Evolutionary conservation across 371 early-diverging fungal genomes (phyloP).

Genomic region (Apophysomyces trapeziformis): DNA sequence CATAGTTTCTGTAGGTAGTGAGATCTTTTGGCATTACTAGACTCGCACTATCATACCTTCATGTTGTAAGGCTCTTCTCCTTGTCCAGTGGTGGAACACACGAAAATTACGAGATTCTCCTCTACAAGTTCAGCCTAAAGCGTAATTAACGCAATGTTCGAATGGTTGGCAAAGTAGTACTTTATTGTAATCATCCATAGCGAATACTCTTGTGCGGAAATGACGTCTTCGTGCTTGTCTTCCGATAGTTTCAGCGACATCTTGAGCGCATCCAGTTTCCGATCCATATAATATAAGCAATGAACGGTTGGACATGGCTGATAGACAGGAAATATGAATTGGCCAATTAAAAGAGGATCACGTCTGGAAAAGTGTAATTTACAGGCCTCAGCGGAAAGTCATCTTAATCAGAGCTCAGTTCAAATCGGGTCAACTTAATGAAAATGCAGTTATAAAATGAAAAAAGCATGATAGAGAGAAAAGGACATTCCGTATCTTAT

Average conservation of each 20-base stretch:
- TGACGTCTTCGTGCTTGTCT: slow-evolving; percentile 81
- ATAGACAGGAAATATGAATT: not conserved
- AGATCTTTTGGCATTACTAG: not conserved
- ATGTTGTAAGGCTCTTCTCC: slow-evolving; percentile 93
- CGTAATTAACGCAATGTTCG: slow-evolving; percentile 9
- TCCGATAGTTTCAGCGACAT: slow-evolving; percentile 77
- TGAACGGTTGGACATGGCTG: slow-evolving; percentile 19
- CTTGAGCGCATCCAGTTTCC: slow-evolving; percentile 86
- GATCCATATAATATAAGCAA: slow-evolving; percentile 82
- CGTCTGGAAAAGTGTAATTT: too few relatives aligned
- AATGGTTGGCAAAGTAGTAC: slow-evolving; percentile 35
- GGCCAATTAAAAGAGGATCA: too few relatives aligned
- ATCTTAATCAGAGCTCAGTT: too few relatives aligned
- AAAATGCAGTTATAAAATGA: too few relatives aligned
- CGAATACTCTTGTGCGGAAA: slow-evolving; percentile 60
- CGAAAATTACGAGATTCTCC: slow-evolving; percentile 81
- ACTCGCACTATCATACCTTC: slow-evolving; percentile 60
- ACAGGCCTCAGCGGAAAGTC: too few relatives aligned
- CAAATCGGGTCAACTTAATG: too few relatives aligned
- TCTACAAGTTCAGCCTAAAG: slow-evolving; percentile 59
- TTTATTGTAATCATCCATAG: slow-evolving; percentile 84
- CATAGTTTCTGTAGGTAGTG: slow-evolving; percentile 69
- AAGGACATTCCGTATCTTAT: too few relatives aligned
- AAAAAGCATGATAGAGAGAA: too few relatives aligned
- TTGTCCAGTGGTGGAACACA: slow-evolving; percentile 94